These are phyloP conservation scores for Colletotrichum sojae DNA, from an alignment of 2,329 filamentous ascomycete genomes.

Conservation along the genomic window DNA sequence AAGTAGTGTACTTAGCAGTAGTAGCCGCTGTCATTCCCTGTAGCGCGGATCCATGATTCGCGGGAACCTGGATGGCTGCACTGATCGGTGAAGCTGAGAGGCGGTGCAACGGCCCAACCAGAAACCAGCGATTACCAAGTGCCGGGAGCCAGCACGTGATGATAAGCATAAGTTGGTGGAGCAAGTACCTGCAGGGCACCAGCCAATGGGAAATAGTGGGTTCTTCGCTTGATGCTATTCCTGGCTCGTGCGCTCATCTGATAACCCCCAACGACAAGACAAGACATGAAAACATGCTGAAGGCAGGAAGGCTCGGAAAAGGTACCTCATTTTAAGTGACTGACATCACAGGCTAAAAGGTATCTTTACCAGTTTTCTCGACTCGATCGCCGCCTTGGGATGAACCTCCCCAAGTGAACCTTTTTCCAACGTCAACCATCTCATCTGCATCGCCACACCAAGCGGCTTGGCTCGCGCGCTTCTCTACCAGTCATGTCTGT, in stretches of 20 bases:
- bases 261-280: constrained; percentile 20
- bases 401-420: constrained; percentile 4
- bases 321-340: too few species aligned
- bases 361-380: too few species aligned
- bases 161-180: not conserved
- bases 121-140: constrained; percentile 14
- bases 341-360: too few species aligned
- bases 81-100: not conserved
- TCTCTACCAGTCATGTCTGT: constrained; percentile 25
- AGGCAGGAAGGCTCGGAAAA: too few species aligned
- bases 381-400: not conserved
- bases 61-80: not conserved
- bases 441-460: constrained; percentile 34
- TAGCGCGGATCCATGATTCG: constrained; percentile 4
- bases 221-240: constrained; percentile 6
- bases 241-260: constrained; percentile 18
- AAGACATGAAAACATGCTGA: not conserved
- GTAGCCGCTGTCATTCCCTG: not conserved
- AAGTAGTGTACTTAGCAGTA: too few species aligned
- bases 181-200: too few species aligned
- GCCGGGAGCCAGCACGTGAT: constrained; percentile 12
- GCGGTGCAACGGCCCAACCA: constrained; percentile 10
- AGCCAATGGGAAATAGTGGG: not conserved
- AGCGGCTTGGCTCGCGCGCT: constrained; percentile 31
- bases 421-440: constrained; percentile 15